Evolutionary conservation across 2,329 filamentous ascomycete genomes (phyloP).

Genomic region (Cordyceps javanica): DNA sequence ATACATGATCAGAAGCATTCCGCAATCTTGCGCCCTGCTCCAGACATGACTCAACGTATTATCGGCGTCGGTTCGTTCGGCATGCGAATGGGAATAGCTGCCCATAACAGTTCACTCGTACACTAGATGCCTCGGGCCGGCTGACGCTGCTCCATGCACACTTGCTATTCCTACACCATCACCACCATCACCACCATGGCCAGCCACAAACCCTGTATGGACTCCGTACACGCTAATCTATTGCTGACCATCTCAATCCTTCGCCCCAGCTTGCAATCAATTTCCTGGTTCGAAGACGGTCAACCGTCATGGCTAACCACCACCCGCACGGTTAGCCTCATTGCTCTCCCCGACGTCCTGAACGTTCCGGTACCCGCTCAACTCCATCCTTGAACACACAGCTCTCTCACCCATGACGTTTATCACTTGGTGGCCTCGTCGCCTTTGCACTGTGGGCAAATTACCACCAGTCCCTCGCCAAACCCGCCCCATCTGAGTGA

Average conservation of each 20-base stretch:
- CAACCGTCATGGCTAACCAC: neutral
- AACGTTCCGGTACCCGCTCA: no score
- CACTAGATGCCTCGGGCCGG: neutral
- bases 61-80: neutral
- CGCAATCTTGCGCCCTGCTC: neutral
- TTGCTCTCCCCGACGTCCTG: no score
- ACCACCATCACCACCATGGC: neutral
- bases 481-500: neutral
- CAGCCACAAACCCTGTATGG: neutral
- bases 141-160: conserved; percentile 1
- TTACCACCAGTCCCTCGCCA: neutral
- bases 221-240: neutral
- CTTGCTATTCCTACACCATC: neutral
- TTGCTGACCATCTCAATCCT: conserved; percentile 8
- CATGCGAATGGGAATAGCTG: neutral
- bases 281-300: neutral
- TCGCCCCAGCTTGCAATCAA: neutral
- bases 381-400: no score
- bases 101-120: neutral
- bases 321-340: no score
- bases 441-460: neutral
- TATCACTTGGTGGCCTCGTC: neutral
- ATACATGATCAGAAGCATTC: no score
- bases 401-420: no score
- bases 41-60: neutral